Base-by-base conservation (phyloP, 768 basidiomycete genomes). In the Dendrothele bispora region DNA sequence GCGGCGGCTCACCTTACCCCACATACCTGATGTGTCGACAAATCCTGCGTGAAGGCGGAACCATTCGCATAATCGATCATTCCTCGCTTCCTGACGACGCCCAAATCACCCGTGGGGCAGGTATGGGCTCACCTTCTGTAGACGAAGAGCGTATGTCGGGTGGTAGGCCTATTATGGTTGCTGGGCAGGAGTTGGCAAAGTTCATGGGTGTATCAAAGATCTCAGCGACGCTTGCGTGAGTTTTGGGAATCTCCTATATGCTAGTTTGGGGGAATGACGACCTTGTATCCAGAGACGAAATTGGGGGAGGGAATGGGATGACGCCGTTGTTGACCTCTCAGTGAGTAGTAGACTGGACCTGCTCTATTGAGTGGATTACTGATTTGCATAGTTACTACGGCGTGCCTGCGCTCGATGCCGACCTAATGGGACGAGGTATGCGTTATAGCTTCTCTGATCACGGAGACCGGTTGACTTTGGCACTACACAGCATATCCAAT, bases 1-100 rank as follows among this genome's bases (percentile, higher is more conserved):
- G 84, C 24, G 84, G 84, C 2, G 84, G 83, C 6, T 73, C 75
- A 2, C 78, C 84, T 0, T 73, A 80, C 51, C 73, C 77, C 15
- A 61, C 69, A 2, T 83, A 73, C 55, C 60, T 83, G 3, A 73
- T 73, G 54, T 63, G 73, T 7, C 68, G 80, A 29, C 77, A 83
- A 53, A 68, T 81, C 50, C 61, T 84, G 1, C 69, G 82, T 4
- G 64, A 69, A 20, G 83, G 82, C 5, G 65, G 66, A 5, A 56
- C 55, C 4, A 67, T 80, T 39, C 67, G 71, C 15, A 70, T 81
- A 8, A 56, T 80, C 18, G 78, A 80, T 50, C 55, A 74, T 12
- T 61, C 64, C 8, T 65, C 69, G 34, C 61, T 83, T 6, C 29
- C 62, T 0, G 67, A 73, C 20, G 74, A 78, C 28, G 74, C 72